Evolutionary conservation across 257 asterid species (phyloP), one percentile per base, ranked within the genome.

Genomic region (Nicotiana otophora): DNA sequence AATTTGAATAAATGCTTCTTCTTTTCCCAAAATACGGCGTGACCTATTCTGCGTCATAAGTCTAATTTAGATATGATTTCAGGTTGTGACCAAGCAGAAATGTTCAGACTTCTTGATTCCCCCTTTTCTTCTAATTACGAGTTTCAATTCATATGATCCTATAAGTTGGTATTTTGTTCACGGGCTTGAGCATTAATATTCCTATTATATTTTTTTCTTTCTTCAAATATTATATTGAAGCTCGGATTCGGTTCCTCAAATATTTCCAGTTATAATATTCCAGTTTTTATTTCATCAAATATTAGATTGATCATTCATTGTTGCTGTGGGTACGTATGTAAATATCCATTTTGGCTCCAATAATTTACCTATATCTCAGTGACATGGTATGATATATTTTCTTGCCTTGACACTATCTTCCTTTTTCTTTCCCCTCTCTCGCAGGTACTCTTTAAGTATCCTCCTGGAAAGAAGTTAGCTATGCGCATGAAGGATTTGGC

Each of bases 361-460:
- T 26, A 51, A 26, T 75, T 75, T 51, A 51, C 26, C 15, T 51
- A 15, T 28, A 51, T 39, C 72, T 79, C 17, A 79, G 10, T 23
- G 2, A 79, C 39, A 78, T 36, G 72, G 42, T 20, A 55, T 74
- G 83, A 82, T 62, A 20, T 79, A 26, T n/a, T 80, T 42, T 63
- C 42, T 39, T 60, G 62, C 65, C 30, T 51, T 53, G 39, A 42
- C 36, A 11, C 15, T 75, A 70, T 79, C 17, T 69, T 54, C 16
- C 20, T 54, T 77, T 57, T 20, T 26, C 48, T 17, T 9, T 46
- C 36, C 77, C 36, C 65, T 70, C 1, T 80, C 63, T 48, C 31
- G 10, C 84, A 95, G 98, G 93, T 94, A 64, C 93, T 94, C 76
- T 94, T 91, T 84, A 88, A 85, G 88, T 95, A 95, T 88, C 99